These are phyloP conservation scores for Paecilomyces fulvus DNA, from an alignment of 2,329 filamentous ascomycete genomes.

Conservation along the genomic window DNA sequence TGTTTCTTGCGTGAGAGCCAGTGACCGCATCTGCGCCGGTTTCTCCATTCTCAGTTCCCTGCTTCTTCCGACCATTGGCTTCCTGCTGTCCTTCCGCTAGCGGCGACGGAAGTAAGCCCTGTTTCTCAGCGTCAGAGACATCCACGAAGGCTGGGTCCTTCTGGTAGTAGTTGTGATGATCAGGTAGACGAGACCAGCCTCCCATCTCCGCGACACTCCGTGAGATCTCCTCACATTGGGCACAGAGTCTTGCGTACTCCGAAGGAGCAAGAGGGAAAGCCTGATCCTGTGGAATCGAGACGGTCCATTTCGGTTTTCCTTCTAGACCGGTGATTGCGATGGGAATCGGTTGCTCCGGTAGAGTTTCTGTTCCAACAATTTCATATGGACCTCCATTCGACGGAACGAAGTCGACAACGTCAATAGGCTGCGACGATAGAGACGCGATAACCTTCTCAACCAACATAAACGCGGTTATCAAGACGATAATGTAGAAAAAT, in stretches of 20 bases:
- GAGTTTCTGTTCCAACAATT: constrained; percentile 55
- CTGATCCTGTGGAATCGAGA: constrained; percentile 62
- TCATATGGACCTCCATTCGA: constrained; percentile 48
- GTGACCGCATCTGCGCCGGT: background rate
- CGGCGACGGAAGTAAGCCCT: constrained; percentile 49
- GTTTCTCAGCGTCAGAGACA: constrained; percentile 59
- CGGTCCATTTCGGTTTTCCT: constrained; percentile 66
- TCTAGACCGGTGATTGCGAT: constrained; percentile 59
- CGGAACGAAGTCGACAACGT: constrained; percentile 12
- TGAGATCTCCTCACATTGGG: constrained; percentile 58
- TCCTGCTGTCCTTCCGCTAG: constrained; percentile 29
- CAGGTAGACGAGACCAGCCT: constrained; percentile 29
- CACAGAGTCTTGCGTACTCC: constrained; percentile 63
- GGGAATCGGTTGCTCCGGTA: constrained; percentile 66
- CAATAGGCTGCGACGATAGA: background rate
- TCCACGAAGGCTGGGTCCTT: constrained; percentile 65
- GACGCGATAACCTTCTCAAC: constrained; percentile 12
- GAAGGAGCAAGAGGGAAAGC: constrained; percentile 58
- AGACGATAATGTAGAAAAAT: constrained; percentile 46
- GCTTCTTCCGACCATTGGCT: background rate
- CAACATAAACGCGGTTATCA: constrained; percentile 41
- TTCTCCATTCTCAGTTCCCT: background rate
- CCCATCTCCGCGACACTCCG: constrained; percentile 47
- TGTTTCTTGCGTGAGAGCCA: background rate
- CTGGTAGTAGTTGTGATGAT: constrained; percentile 48